Evolutionary conservation across 352 stramenopile species (phyloP), one percentile per base, ranked within the genome.

Genomic region (Pythium angustatum): DNA sequence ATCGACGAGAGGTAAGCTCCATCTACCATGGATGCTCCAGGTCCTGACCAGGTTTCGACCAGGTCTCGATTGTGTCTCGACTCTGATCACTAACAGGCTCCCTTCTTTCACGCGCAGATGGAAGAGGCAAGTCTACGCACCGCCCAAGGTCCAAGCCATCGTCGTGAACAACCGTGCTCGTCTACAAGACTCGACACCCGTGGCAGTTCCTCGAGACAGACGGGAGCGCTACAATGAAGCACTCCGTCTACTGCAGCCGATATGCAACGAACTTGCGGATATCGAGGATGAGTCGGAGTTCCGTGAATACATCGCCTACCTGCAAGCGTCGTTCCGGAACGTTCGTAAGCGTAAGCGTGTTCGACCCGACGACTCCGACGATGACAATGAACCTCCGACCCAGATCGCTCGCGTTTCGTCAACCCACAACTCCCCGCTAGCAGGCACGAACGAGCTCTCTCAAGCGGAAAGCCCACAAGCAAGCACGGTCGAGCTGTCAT

Each of bases 1-100:
- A 50, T 56, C n/a, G 57, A 64, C 57, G 19, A 41, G 9, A 44
- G 57, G 57, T 64, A 57, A 24, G 54, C n/a, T n/a, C n/a, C n/a
- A n/a, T n/a, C n/a, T n/a, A n/a, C n/a, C n/a, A n/a, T n/a, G n/a
- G n/a, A n/a, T n/a, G n/a, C n/a, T n/a, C n/a, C n/a, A n/a, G n/a
- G n/a, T n/a, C n/a, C n/a, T 52, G 15, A 7, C 24, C 45, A 40
- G 2, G 47, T 54, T 12, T 14, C 7, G 28, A 48, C 52, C 36
- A 31, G 11, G 52, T 47, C 12, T 36, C 5, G 34, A 26, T 22
- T 19, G 31, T 24, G 31, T 58, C 22, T 5, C 5, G 49, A 10
- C 49, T 38, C 24, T 47, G 24, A 34, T 50, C 17, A 40, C 26
- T 38, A 22, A 48, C 5, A 50, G 10, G 31, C 24, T 40, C 3